Conservation (phyloP, 2,329 filamentous ascomycete species). For the Diaporthe citriasiana region DNA sequence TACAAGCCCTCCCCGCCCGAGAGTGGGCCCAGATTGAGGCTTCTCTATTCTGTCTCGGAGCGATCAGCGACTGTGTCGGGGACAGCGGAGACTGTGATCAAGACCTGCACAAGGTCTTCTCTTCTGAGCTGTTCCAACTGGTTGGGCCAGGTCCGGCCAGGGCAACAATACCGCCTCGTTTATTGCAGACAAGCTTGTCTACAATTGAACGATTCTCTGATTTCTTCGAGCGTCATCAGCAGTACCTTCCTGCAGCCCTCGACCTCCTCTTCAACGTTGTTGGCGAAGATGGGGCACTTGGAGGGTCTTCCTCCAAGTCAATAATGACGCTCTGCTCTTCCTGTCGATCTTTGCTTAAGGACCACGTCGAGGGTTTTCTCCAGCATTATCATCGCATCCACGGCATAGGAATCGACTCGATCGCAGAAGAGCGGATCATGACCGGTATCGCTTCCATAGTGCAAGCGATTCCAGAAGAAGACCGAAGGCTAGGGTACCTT, state of each 20-base stretch:
- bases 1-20: conserved; percentile 62
- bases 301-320: conserved; percentile 79
- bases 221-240: conserved; percentile 80
- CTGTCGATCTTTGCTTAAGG: conserved; percentile 77
- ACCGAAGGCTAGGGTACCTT: conserved; percentile 67
- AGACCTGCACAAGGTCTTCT: conserved; percentile 73
- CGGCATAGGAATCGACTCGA: conserved; percentile 69
- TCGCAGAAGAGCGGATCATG: conserved; percentile 80
- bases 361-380: conserved; percentile 77
- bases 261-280: conserved; percentile 82
- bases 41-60: conserved; percentile 73
- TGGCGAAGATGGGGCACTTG: conserved; percentile 69
- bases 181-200: conserved; percentile 77
- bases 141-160: conserved; percentile 61
- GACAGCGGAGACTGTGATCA: conserved; percentile 71
- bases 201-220: conserved; percentile 80
- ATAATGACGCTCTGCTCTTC: conserved; percentile 82
- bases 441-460: conserved; percentile 82
- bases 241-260: conserved; percentile 77
- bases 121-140: conserved; percentile 69
- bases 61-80: conserved; percentile 75
- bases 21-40: conserved; percentile 74
- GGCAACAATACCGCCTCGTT: conserved; percentile 69
- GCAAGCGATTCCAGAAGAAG: conserved; percentile 75
- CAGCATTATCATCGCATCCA: conserved; percentile 70